Percentiles rank a stretch among this genome's conserved stretches.
Conservation (phyloP, 148 eudicot genomes). For the Hydrangea macrophylla region DNA sequence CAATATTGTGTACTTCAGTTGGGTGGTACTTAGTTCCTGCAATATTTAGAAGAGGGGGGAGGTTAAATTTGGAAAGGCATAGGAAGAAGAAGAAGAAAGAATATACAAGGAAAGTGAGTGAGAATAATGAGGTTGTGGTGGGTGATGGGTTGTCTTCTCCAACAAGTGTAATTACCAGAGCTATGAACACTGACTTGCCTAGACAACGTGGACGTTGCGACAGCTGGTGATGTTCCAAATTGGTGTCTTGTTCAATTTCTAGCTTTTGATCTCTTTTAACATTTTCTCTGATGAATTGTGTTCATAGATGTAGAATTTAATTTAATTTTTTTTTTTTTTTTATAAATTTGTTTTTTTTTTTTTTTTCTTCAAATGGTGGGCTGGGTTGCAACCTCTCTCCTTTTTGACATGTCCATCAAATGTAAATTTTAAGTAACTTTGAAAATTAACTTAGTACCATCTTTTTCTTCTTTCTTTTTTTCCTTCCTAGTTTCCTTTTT, state of each 20-base stretch:
- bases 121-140: not conserved
- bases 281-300: not conserved
- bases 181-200: not conserved
- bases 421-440: not conserved
- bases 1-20: slow-evolving; percentile 43
- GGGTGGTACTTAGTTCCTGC: slow-evolving; percentile 47
- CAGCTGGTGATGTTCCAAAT: not conserved
- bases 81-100: slow-evolving; percentile 8
- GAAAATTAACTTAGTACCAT: too few relatives aligned
- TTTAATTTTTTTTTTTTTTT: not conserved
- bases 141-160: not conserved
- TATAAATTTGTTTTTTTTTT: not conserved
- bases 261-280: not conserved
- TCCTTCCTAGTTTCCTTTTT: too few relatives aligned
- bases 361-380: not conserved
- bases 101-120: not conserved
- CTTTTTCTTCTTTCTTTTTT: too few relatives aligned
- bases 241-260: too few relatives aligned
- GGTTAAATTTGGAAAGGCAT: not conserved
- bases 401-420: not conserved
- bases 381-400: not conserved
- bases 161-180: not conserved
- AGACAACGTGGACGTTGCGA: not conserved
- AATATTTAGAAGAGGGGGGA: not conserved
- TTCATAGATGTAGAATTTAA: not conserved